Evolutionary conservation across 345 rosid genomes (phyloP).

Genomic region (Arabidopsis arenosa): DNA sequence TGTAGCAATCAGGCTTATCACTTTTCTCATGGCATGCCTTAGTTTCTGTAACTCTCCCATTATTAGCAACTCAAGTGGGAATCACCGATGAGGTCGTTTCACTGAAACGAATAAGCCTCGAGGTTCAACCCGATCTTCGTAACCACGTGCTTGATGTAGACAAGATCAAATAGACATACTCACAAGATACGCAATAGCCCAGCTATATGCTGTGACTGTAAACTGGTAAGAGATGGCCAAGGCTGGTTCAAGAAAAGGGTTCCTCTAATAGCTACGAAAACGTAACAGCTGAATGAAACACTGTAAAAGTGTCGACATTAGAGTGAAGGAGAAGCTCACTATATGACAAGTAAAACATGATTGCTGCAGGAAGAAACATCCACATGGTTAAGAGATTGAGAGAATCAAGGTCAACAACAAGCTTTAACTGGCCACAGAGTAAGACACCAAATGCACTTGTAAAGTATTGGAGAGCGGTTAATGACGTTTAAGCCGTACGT

Average conservation of each 20-base stretch:
- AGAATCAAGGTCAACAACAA: conserved; percentile 61
- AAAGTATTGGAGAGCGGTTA: no score
- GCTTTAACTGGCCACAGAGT: conserved; percentile 58
- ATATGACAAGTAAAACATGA: conserved; percentile 82
- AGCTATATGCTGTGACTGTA: conserved; percentile 71
- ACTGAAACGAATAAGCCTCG: conserved; percentile 43
- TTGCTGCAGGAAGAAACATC: conserved; percentile 91
- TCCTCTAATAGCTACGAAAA: no score
- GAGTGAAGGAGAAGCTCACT: conserved; percentile 94
- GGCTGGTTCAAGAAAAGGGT: no score
- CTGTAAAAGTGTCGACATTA: no score
- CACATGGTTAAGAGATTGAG: conserved; percentile 78
- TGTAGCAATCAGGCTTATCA: conserved; percentile 69
- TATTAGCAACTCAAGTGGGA: conserved; percentile 77
- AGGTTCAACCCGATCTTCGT: conserved; percentile 85
- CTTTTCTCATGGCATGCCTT: conserved; percentile 65
- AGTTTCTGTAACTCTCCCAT: conserved; percentile 87
- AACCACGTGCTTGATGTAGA: conserved; percentile 91
- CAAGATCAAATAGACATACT: conserved; percentile 87
- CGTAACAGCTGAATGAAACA: no score
- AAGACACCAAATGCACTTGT: conserved; percentile 52
- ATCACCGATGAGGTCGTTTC: no score
- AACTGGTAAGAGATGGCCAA: no score
- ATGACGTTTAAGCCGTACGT: neutral
- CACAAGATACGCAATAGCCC: conserved; percentile 81